Evolutionary conservation across 192 early-diverging fungal species (phyloP), one percentile per base, ranked within the genome.

Genomic region (Pilobolus umbonatus): DNA sequence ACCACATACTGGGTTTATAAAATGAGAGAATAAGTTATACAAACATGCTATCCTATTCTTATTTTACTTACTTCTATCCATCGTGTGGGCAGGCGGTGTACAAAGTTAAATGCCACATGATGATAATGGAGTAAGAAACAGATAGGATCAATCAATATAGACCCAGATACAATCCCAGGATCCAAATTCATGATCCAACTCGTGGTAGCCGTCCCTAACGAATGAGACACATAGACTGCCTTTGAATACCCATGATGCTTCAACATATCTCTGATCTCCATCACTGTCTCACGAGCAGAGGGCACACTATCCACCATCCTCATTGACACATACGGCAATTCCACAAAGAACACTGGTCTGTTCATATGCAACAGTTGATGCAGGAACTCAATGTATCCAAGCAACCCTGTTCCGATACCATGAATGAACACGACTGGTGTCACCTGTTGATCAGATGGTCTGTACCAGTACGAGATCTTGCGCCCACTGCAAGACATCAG

Each of bases 181-280:
- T 71, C 53, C 28, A 79, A 67, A 30, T 80, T 79, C 46, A 81
- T 64, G 32, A 88, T 58, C 78, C 86, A 87, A 19, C 71, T 59
- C 28, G 79, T 70, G 8, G 79, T 68, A 38, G 72, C 80, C 5
- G 86, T 83, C 4, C 86, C 86, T 10, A 88, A 73, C 11, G 77
- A 80, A 62, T 89, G 88, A 9, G 75, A 84, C 21, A 88, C 76
- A 57, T 87, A 86, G 0, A 71, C 68, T 5, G 87, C 87, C n/a
- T 75, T 68, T 12, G 62, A 30, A 51, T 73, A 77, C 0, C 68
- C 69, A 52, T 85, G 80, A 5, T 35, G 28, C 26, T 68, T 65
- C 4, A 88, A 64, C 72, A 88, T 84, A 0, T 71, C 49, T 31
- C 75, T 72, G 31, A 88, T 72, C 19, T 77, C 83, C 32, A 62